Evolutionary conservation across 345 rosid genomes (phyloP), one percentile per base, ranked within the genome.

Genomic region (Microthlaspi erraticum): DNA sequence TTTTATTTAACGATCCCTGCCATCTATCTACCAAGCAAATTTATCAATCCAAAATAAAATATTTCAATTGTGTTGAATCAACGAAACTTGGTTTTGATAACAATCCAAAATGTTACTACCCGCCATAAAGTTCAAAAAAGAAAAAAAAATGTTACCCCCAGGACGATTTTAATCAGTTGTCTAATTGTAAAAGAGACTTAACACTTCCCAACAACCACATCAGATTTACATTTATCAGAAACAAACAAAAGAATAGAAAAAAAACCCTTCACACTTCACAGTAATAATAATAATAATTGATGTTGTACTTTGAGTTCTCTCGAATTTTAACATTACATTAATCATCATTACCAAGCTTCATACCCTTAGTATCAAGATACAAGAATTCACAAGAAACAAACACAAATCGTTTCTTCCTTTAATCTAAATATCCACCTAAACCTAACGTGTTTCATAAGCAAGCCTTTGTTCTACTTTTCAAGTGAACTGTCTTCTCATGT

Each of bases 401-500:
- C 61, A 38, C 58, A 55, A 48, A 43, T 11, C 34, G 2, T 64
- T 8, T 14, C 4, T 7, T 37, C 42, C 5, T 26, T 42, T 37
- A 0, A 48, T 39, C 71, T 46, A 64, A 26, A 37, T 37, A n/a
- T 17, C 41, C 20, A 44, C 29, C 66, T 38, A 49, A 13, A 31
- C 64, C 79, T 75, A 75, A 68, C 64, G 10, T 68, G 57, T 9
- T 2, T 2, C 1, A 29, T 45, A 62, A 61, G 20, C 14, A 68
- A 32, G 20, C 51, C 36, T 26, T 29, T 49, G 11, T 10, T 41
- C 11, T 32, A 19, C 17, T 9, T 26, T 44, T 84, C 86, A 86
- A 46, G 90, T 80, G 76, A 85, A 79, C 65, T 91, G 97, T 36
- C 91, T 72, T 80, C 91, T 83, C 80, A 82, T 81, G 60, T 85